phyloP scores from a whole-genome alignment of 805 yeast genomes.

The Komagataella kurtzmanii region DNA sequence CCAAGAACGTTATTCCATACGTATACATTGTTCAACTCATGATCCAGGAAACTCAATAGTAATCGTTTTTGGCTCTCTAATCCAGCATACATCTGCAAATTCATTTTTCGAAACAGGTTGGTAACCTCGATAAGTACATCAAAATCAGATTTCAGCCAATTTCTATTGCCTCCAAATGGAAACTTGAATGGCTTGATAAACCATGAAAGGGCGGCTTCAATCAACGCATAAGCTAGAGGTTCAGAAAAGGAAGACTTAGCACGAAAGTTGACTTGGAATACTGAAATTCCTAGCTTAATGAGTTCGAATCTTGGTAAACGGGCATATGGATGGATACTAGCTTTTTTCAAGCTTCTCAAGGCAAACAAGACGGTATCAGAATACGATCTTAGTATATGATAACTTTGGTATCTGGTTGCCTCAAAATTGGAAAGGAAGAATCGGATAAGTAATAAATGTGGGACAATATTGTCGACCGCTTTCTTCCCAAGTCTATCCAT shows the following conservation, averaged over 20 bases:
- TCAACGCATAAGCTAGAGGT: constrained; percentile 28
- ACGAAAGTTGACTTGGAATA: constrained; percentile 41
- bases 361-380: constrained; percentile 48
- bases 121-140: constrained; percentile 42
- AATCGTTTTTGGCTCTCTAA: constrained; percentile 39
- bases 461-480: constrained; percentile 36
- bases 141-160: constrained; percentile 60
- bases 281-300: constrained; percentile 51
- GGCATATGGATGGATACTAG: constrained; percentile 76
- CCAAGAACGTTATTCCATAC: constrained; percentile 67
- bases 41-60: constrained; percentile 50
- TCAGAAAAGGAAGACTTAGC: constrained; percentile 23
- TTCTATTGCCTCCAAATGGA: constrained; percentile 77
- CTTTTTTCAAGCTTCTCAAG: constrained; percentile 33
- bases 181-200: constrained; percentile 46
- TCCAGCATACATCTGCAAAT: constrained; percentile 7
- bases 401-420: constrained; percentile 62
- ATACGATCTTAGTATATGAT: constrained; percentile 54
- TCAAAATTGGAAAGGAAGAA: constrained; percentile 69
- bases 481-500: constrained; percentile 36
- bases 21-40: constrained; percentile 58
- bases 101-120: constrained; percentile 12
- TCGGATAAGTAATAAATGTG: constrained; percentile 57
- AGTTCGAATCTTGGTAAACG: constrained; percentile 65
- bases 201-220: constrained; percentile 70